Evolutionary conservation across 176 grass and related monocot genomes (phyloP), one percentile per base, ranked within the genome.

Genomic region (Stipa capillata): DNA sequence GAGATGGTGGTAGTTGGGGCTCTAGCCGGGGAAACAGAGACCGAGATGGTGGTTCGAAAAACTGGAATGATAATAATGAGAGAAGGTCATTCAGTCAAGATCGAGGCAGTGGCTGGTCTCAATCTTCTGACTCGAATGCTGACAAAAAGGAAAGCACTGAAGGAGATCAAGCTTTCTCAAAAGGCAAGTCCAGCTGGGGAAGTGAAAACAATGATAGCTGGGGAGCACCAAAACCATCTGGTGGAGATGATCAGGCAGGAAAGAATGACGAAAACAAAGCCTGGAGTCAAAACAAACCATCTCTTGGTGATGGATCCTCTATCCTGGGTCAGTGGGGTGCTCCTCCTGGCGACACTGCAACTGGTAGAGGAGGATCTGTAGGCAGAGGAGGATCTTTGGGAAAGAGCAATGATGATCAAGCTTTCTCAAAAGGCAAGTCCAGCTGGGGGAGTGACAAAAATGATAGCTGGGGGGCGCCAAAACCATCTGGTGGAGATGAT

Each of bases 21-120:
- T 82, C 82, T 51, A 73, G 82, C 53, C 79, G 73, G 78, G 79
- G 78, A 71, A 82, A 60, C 17, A 42, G 70, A 67, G 84, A 39
- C 15, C 56, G 42, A 17, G 69, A 49, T 49, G 51, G 63, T 83
- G 69, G 83, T 33, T 52, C 75, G 39, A 75, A 35, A 63, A 84
- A 65, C 29, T 85, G 79, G 79, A 85, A 76, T 17, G 29, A 27
- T 16, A 81, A 77, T 42, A 60, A 84, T 57, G 79, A 70, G 6
- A 73, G 20, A 64, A 82, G 52, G 52, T 7, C 77, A 10, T 73
- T 62, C 12, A 16, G 37, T 80, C 76, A 84, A 52, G 68, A 80
- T 37, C 24, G 23, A 1, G 79, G 62, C 20, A 29, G 78, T 75
- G 67, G 68, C 60, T 81, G 69, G 72, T 81, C 84, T 74, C 57